Evolutionary conservation across 2,329 filamentous ascomycete species (phyloP).

Genomic region (Cadophora luteo-olivacea): DNA sequence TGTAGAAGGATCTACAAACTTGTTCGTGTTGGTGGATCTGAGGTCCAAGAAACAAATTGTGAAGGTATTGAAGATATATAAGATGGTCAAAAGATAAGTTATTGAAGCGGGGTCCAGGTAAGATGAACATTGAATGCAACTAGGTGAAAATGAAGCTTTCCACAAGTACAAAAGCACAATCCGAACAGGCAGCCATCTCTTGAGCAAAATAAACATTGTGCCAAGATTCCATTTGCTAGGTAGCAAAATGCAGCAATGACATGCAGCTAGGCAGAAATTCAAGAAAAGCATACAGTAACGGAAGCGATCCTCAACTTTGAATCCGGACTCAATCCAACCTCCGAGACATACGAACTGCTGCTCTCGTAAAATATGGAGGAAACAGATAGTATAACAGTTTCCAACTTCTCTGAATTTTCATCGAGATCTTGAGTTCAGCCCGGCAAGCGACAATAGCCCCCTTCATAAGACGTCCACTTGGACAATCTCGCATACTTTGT

Average conservation of each 20-base stretch:
- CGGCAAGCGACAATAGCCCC: constrained; percentile 8
- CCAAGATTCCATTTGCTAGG: too few species aligned
- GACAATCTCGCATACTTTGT: not conserved
- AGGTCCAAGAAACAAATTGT: not conserved
- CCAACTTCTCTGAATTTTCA: not conserved
- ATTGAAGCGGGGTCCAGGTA: not conserved
- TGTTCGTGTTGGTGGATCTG: not conserved
- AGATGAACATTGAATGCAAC: not conserved
- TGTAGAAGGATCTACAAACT: not conserved
- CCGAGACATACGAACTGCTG: not conserved
- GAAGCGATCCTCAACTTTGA: not conserved
- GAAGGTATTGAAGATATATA: not conserved
- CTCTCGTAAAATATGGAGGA: not conserved
- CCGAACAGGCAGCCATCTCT: not conserved
- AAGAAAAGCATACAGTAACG: not conserved
- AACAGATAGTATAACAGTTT: not conserved
- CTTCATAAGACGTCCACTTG: not conserved
- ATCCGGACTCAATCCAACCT: not conserved
- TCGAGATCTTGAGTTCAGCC: not conserved
- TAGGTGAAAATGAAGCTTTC: not conserved
- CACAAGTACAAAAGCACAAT: not conserved
- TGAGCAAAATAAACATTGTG: not conserved
- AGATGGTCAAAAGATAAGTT: not conserved
- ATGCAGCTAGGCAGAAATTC: not conserved
- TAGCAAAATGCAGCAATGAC: too few species aligned